phyloP scores from a whole-genome alignment of 1,139 yeast genomes.

The Geotrichum europaeum region DNA sequence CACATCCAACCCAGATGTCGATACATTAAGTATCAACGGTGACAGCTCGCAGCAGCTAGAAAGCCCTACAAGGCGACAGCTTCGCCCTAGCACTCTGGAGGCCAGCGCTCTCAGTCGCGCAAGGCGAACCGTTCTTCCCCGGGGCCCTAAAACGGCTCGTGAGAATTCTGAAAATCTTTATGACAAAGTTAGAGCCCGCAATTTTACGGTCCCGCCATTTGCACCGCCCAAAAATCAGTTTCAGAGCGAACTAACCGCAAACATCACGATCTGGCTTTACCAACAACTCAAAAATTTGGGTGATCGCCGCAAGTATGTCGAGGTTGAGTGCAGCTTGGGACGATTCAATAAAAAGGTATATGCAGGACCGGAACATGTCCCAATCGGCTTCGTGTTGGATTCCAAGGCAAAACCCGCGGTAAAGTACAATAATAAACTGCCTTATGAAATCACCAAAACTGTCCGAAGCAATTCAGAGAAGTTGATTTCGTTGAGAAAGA shows the following conservation, averaged over 20 bases:
- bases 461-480: not conserved
- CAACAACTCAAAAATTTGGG: conserved; percentile 2
- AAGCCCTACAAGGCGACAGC: not conserved
- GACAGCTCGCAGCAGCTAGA: not conserved
- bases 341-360: not conserved
- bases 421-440: not conserved
- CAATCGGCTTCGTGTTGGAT: not conserved
- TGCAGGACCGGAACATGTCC: not conserved
- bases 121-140: not conserved
- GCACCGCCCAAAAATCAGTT: not conserved
- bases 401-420: not conserved
- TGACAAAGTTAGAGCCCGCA: not conserved
- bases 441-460: not conserved
- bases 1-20: not conserved
- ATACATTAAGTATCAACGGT: not conserved
- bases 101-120: not conserved
- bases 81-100: not conserved
- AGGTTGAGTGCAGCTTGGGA: conserved; percentile 7
- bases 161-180: not conserved
- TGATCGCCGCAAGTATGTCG: conserved; percentile 1
- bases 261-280: conserved; percentile 5
- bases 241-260: conserved; percentile 2
- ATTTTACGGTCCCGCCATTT: not conserved
- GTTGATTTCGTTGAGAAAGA: not conserved
- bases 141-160: not conserved